Base-by-base conservation (phyloP, 148 eudicot species). In the Bassia scoparia region DNA sequence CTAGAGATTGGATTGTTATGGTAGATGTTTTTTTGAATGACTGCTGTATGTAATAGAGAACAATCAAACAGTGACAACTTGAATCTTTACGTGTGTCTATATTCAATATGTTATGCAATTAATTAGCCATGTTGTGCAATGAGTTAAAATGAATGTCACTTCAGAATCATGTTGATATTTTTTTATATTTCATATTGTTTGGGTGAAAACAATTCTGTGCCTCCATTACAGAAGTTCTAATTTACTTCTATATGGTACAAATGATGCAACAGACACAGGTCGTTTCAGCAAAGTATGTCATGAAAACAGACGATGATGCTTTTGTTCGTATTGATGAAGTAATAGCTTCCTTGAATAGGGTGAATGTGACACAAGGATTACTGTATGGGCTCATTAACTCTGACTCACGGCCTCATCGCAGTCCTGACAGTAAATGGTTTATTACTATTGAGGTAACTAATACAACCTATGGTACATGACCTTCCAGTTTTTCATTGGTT, bases 241-340 rank as follows among this genome's bases (percentile, higher is more conserved):
- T 49, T 65, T 61, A 68, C 43, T 65, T 77, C 64, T 53, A n/a
- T 53, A n/a, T 81, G 74, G 78, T 69, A 16, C 59, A 52, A 52
- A 55, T 80, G 67, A 77, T 84, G 84, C 62, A 62, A 74, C 97
- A 95, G 98, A 87, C 93, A 18, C 82, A 91, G 75, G 87, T 89
- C 67, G 87, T 90, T 70, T 87, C 92, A 0, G 90, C 94, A 33
- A 89, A 88, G 71, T 95, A 87, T 76, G 85, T 91, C 54, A 95
- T 95, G 99, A 95, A 95, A 82, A 91, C 99, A 10, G 98, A 95
- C 62, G 99, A 95, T 72, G 99, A 95, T 73, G 96, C 99, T 53
- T 95, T 95, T 84, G 96, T 95, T 78, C 99, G 97, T 63, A 86
- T 95, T 65, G 99, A 95, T 79, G 99, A 91, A 85, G 84, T 91